A percentile compares a stretch with the other conserved stretches of the same genome.
phyloP scores from a whole-genome alignment of 352 stramenopile species.

The Globisporangium parvum region DNA sequence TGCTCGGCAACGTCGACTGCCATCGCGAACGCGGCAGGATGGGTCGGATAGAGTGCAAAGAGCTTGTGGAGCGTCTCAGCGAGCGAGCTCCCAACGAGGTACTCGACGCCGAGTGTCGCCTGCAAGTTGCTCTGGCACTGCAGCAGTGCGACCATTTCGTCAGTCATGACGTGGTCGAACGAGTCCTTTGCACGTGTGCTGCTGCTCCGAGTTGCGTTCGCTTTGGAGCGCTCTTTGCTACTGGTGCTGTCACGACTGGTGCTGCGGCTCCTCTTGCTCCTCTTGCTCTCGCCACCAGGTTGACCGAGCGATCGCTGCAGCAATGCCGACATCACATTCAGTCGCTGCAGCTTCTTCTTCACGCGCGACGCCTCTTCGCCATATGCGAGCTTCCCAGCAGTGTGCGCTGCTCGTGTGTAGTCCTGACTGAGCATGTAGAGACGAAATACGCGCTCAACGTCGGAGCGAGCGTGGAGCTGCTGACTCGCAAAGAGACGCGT shows the following conservation, averaged over 20 bases:
- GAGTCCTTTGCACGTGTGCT: constrained; percentile 19
- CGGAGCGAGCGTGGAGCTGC: constrained; percentile 22
- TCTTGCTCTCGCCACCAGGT: not conserved
- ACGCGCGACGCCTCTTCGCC: constrained; percentile 35
- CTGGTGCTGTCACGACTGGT: not conserved
- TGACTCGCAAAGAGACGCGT: constrained; percentile 36
- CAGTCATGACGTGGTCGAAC: constrained; percentile 45
- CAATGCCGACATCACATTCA: constrained; percentile 32
- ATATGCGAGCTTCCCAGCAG: constrained; percentile 42
- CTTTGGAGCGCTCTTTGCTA: not conserved
- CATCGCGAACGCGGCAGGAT: constrained; percentile 25
- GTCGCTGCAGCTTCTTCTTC: constrained; percentile 21
- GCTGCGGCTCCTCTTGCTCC: not conserved
- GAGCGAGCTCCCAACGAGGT: constrained; percentile 43
- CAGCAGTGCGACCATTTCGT: constrained; percentile 39
- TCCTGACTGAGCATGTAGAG: constrained; percentile 19
- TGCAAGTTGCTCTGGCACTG: constrained; percentile 38
- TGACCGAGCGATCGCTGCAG: constrained; percentile 15
- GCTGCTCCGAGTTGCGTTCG: constrained; percentile 1
- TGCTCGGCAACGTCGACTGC: constrained; percentile 36
- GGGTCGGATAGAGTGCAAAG: constrained; percentile 37
- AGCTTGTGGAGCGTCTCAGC: constrained; percentile 58
- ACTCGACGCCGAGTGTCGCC: constrained; percentile 22
- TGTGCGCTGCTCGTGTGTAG: constrained; percentile 24
- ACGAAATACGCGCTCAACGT: constrained; percentile 28